phyloP scores from a whole-genome alignment of 192 early-diverging fungal species.

The Umbelopsis sp. region DNA sequence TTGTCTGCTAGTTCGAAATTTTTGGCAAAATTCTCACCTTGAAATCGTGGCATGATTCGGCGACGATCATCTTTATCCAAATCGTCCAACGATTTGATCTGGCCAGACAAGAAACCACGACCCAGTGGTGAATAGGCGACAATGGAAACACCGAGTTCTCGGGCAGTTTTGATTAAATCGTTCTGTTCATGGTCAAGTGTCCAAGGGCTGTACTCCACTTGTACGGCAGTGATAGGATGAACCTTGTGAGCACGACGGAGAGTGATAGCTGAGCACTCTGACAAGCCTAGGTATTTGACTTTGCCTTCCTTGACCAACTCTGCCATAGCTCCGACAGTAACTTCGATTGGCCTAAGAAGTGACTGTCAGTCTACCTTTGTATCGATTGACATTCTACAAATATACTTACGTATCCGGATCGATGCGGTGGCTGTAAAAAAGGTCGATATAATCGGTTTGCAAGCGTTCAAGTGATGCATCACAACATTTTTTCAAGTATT shows the following conservation, averaged over 20 bases:
- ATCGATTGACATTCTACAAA: slow-evolving; percentile 36
- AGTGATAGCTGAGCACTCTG: slow-evolving; percentile 62
- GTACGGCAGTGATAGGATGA: slow-evolving; percentile 67
- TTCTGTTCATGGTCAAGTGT: slow-evolving; percentile 56
- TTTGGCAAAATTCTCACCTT: slow-evolving; percentile 57
- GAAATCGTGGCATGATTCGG: slow-evolving; percentile 53
- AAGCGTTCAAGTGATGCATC: slow-evolving; percentile 29
- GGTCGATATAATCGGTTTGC: slow-evolving; percentile 38
- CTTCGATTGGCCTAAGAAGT: slow-evolving; percentile 34
- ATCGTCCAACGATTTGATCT: slow-evolving; percentile 51
- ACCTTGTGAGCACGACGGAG: slow-evolving; percentile 67
- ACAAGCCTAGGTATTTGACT: slow-evolving; percentile 45
- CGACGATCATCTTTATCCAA: slow-evolving; percentile 55
- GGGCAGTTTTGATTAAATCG: slow-evolving; percentile 55
- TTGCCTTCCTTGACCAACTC: slow-evolving; percentile 47
- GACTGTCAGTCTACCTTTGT: slow-evolving; percentile 25
- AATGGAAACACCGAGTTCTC: slow-evolving; percentile 60
- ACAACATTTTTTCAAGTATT: slow-evolving; percentile 44
- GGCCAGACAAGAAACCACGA: slow-evolving; percentile 68
- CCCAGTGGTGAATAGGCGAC: slow-evolving; percentile 69
- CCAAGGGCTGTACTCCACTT: slow-evolving; percentile 55
- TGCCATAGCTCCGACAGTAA: slow-evolving; percentile 39
- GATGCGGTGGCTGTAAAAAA: slow-evolving; percentile 42
- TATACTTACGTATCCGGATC: slow-evolving; percentile 37
- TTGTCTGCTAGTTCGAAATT: slow-evolving; percentile 61